phyloP scores from a whole-genome alignment of 2,329 filamentous ascomycete genomes.

The Whalleya microplaca region DNA sequence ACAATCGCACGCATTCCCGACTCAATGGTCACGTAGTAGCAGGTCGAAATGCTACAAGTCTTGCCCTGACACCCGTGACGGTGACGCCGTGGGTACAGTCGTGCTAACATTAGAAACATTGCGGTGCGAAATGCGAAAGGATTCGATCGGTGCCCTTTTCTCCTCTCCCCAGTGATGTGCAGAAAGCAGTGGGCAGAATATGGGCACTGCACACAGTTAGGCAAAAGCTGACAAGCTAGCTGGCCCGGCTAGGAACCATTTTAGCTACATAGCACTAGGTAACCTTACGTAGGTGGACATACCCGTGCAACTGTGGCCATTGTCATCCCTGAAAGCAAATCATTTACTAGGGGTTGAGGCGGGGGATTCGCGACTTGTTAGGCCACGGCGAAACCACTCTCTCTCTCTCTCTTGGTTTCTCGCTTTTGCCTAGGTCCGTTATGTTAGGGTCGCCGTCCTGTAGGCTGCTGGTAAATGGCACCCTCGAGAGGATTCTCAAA shows the following conservation, averaged over 20 bases:
- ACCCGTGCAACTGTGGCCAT: not conserved
- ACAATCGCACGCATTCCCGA: not conserved
- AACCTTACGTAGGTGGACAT: not conserved
- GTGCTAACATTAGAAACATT: conserved; percentile 35
- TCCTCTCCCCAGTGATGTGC: not conserved
- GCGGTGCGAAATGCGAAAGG: conserved; percentile 19
- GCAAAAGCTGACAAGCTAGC: not conserved
- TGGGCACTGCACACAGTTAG: not conserved
- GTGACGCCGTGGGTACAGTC: conserved; percentile 22
- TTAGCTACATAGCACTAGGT: not conserved
- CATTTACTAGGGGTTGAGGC: not conserved
- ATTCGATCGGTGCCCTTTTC: conserved; percentile 7
- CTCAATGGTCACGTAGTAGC: conserved; percentile 1
- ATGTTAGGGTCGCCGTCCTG: not conserved
- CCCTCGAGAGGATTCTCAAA: not conserved
- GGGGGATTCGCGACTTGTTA: not conserved
- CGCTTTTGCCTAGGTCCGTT: not conserved
- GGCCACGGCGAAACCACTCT: not conserved
- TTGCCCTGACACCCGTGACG: conserved; percentile 22
- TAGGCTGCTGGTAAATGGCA: not conserved
- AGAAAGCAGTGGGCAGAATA: not conserved
- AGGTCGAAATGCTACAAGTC: conserved; percentile 24
- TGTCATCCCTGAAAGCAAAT: conserved; percentile 1
- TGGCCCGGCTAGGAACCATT: not conserved
- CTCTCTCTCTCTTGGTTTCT: not conserved